Base-by-base conservation (phyloP, 768 basidiomycete genomes). In the Crepidotus variabilis region DNA sequence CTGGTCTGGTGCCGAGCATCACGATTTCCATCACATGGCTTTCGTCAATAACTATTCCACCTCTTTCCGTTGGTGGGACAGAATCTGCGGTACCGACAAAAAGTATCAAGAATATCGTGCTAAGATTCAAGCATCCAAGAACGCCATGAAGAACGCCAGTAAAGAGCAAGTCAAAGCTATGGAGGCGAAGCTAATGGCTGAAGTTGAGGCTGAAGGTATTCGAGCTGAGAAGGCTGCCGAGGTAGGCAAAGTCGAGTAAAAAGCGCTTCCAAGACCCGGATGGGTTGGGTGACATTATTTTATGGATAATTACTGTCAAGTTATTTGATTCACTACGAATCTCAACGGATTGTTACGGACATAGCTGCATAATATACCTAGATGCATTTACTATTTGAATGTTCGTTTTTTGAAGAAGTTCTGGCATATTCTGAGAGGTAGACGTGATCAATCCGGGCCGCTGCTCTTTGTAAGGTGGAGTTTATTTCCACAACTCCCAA, bases 21-120 rank as follows among this genome's bases (percentile, higher is more conserved):
- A 97, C 69, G 95, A 98, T 68, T 98, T 94, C 84, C 96, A 98
- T 73, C 96, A 99, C 75, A 91, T 94, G 90, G 87, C 90, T 2
- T 96, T 94, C 78, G 85, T 84, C 50, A 94, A 94, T 78, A 95
- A 95, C 78, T 96, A 82, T 70, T 90, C 92, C 8, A 95, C 94
- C 6, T 91, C 88, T 20, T 97, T 97, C 85, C 84, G 94, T 39
- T 96, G 92, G 88, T 92, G 90, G 71, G 96, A 98, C 71, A 80
- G 81, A 57, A 72, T 93, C 61, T 87, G 91, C 65, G 94, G 94
- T 51, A 98, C 96, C 0, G 96, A 99, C 66, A 71, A 78, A 72
- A 93, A 92, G 77, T 98, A 97, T 75, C 84, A 78, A 20, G 86
- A 83, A 33, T 94, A 95, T 78, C 84, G 87, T 59, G 76, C 73